These are phyloP conservation scores for Hypoxylon rubiginosum DNA, from an alignment of 2,329 filamentous ascomycete species.

Conservation along the genomic window DNA sequence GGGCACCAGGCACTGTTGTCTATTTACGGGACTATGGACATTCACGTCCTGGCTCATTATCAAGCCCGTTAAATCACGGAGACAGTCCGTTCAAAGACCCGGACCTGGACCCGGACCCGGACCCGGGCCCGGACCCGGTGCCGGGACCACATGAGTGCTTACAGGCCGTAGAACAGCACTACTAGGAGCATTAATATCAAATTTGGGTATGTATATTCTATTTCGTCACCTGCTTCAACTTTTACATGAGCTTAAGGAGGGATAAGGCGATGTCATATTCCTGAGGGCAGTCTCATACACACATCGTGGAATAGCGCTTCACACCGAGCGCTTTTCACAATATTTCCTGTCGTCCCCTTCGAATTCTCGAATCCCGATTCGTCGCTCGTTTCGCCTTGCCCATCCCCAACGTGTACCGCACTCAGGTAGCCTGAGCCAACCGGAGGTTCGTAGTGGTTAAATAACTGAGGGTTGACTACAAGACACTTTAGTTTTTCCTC, in stretches of 20 bases:
- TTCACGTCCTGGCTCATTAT: too few relatives aligned
- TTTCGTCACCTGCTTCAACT: background rate
- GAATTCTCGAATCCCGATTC: conserved; percentile 46
- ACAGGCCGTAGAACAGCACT: background rate
- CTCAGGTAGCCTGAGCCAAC: conserved; percentile 42
- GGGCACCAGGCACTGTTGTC: too few relatives aligned
- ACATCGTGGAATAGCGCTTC: conserved; percentile 49
- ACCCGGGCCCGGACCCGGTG: too few relatives aligned
- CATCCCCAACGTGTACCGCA: conserved; percentile 38
- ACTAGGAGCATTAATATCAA: background rate
- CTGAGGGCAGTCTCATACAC: conserved; percentile 44
- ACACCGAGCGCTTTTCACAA: conserved; percentile 54
- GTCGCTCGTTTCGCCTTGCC: conserved; percentile 27
- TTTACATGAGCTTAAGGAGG: background rate
- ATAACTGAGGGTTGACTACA: conserved; percentile 55
- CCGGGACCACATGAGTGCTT: too few relatives aligned
- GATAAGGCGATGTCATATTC: conserved; percentile 22
- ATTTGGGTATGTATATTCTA: background rate
- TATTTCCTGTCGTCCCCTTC: conserved; percentile 54
- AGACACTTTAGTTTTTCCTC: conserved; percentile 51
- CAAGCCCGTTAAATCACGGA: too few relatives aligned
- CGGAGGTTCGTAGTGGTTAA: conserved; percentile 53
- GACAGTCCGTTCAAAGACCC: too few relatives aligned
- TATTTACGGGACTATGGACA: too few relatives aligned
- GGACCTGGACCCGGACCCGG: too few relatives aligned